Evolutionary conservation across 306 rosid species (phyloP), one percentile per base, ranked within the genome.

Genomic region (Astragalus membranaceus): DNA sequence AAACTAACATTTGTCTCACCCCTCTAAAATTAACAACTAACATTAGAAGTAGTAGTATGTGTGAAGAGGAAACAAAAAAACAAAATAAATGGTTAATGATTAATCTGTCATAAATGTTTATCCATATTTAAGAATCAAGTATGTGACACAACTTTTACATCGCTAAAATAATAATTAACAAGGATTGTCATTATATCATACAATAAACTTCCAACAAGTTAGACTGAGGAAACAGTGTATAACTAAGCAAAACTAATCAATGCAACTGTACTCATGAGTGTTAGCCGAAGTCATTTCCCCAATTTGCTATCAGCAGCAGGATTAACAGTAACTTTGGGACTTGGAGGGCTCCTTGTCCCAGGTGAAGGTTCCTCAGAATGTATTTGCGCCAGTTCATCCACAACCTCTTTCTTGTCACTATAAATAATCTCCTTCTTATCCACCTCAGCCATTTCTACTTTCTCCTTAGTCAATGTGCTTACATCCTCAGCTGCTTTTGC

Each of bases 401-500:
- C 70, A 26, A 62, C 30, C 49, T 63, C 79, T 5, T 85, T 82
- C 68, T 74, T 85, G 71, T 83, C 84, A 35, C 53, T 55, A 43
- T 47, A 61, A 65, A 75, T 35, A 3, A n/a, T 80, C 61, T 88
- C 88, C 39, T 78, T 82, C 67, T 88, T 91, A 47, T 85, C 90
- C 69, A 79, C 87, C 76, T 88, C 91, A 4, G 91, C 90, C 59
- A 52, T 80, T 42, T 80, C 92, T 44, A 88, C 88, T 81, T 91
- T 91, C 63, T 85, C 88, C 66, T 76, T 85, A 6, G 97, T 88
- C 84, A 74, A 78, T 8, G 67, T 32, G 64, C 72, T 75, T 33
- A 91, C 91, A 78, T 88, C 90, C 53, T 76, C 91, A 16, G 87
- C 89, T 11, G 90, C 91, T 72, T 83, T 91, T 17, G 91, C 75